A percentile compares a stretch with the other conserved stretches of the same genome.
These are phyloP conservation scores for Hymenoscyphus occultus DNA, from an alignment of 2,329 filamentous ascomycete species.

Conservation along the genomic window DNA sequence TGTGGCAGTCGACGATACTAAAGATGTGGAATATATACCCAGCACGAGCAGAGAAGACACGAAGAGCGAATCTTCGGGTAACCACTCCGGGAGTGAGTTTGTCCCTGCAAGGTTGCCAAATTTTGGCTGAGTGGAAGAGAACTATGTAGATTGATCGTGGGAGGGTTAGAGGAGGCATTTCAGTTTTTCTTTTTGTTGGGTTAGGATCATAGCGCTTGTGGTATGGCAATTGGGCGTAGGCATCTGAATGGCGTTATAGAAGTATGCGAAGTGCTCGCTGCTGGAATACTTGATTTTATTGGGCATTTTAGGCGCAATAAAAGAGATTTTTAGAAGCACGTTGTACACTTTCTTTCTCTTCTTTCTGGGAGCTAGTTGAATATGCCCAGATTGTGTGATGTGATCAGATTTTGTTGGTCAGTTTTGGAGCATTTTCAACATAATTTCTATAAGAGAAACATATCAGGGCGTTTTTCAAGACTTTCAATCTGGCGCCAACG, in stretches of 20 bases:
- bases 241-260: constrained; percentile 28
- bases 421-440: too few relatives aligned
- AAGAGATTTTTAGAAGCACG: background rate
- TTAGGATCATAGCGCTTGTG: background rate
- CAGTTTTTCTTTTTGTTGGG: background rate
- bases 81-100: constrained; percentile 41
- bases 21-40: constrained; percentile 14
- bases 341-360: background rate
- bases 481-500: too few relatives aligned
- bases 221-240: constrained; percentile 9
- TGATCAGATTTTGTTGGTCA: too few relatives aligned
- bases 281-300: constrained; percentile 19
- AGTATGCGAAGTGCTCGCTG: constrained; percentile 38
- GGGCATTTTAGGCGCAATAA: constrained; percentile 2
- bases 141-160: background rate
- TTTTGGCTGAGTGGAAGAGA: constrained; percentile 40
- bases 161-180: background rate
- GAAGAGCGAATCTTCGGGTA: constrained; percentile 11
- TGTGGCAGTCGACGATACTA: constrained; percentile 16
- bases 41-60: background rate
- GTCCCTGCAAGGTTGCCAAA: constrained; percentile 58
- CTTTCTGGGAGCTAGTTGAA: background rate
- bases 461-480: too few relatives aligned
- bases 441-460: too few relatives aligned
- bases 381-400: background rate